These are phyloP conservation scores for Candida maltosa DNA, from an alignment of 805 yeast species.

Conservation along the genomic window DNA sequence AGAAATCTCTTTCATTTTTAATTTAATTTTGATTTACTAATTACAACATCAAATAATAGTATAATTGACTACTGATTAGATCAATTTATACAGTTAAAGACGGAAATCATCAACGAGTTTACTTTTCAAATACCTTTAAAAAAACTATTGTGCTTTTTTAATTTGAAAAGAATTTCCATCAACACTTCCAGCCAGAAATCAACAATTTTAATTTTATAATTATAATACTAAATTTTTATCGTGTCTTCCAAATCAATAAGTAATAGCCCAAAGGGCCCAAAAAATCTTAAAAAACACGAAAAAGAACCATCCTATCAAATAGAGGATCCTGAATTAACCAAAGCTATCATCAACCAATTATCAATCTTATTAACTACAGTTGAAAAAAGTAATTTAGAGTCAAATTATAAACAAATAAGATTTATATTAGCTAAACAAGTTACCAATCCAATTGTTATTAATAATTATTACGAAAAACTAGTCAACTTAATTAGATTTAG, in stretches of 20 bases:
- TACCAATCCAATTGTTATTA: conserved; percentile 13
- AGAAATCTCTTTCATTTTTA: too few relatives aligned
- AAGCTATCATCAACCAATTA: conserved; percentile 50
- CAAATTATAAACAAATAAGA: conserved; percentile 43
- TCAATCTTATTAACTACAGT: conserved; percentile 47
- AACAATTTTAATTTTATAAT: too few relatives aligned
- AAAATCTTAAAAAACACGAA: conserved; percentile 7
- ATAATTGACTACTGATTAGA: conserved; percentile 40
- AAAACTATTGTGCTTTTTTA: too few relatives aligned
- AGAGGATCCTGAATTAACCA: conserved; percentile 26
- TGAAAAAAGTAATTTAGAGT: conserved; percentile 35
- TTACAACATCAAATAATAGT: too few relatives aligned
- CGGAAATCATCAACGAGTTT: not conserved
- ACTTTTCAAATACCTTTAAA: not conserved
- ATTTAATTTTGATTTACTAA: too few relatives aligned
- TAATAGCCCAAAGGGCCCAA: conserved; percentile 40
- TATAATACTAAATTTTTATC: conserved; percentile 13
- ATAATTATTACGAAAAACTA: conserved; percentile 20
- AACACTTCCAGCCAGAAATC: too few relatives aligned
- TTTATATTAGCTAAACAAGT: conserved; percentile 35
- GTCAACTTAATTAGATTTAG: conserved; percentile 13
- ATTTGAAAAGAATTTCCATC: too few relatives aligned
- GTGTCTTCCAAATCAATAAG: conserved; percentile 29
- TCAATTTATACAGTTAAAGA: conserved; percentile 17
- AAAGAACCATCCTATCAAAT: conserved; percentile 8